These are phyloP conservation scores for Macrolepiota fuliginosa DNA, from an alignment of 768 basidiomycete species.

Conservation along the genomic window DNA sequence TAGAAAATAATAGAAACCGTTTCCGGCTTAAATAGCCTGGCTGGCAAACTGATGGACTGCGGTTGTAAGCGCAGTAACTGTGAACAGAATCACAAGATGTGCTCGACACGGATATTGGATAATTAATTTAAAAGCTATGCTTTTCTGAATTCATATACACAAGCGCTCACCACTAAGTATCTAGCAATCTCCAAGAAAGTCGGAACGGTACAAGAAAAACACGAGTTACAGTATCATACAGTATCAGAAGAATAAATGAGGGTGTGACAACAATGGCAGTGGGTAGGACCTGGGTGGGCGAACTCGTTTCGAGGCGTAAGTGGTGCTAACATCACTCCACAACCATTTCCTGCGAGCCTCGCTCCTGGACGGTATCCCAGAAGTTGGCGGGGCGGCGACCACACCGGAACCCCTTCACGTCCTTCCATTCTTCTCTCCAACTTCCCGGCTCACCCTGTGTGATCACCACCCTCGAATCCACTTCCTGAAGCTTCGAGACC, in stretches of 20 bases:
- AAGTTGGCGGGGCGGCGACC: conserved; percentile 19
- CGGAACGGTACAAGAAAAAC: not conserved
- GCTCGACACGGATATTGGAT: too few species aligned
- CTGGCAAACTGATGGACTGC: too few species aligned
- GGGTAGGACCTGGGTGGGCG: too few species aligned
- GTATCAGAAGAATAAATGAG: not conserved
- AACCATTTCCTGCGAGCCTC: not conserved
- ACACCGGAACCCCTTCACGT: conserved; percentile 14
- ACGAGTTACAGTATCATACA: not conserved
- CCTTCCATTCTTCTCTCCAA: conserved; percentile 26
- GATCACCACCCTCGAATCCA: conserved; percentile 24
- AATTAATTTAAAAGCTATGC: too few species aligned
- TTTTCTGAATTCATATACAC: not conserved
- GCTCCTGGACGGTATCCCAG: conserved; percentile 15
- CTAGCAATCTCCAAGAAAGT: not conserved
- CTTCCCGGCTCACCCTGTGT: conserved; percentile 19
- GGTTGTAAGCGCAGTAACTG: too few species aligned
- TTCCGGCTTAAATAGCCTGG: too few species aligned
- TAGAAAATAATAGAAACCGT: not conserved
- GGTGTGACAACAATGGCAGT: not conserved
- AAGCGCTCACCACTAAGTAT: not conserved
- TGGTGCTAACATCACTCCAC: not conserved
- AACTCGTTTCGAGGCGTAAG: not conserved
- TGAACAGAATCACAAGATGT: too few species aligned
- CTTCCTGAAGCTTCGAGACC: conserved; percentile 17